phyloP scores from a whole-genome alignment of 2,329 filamentous ascomycete genomes.

The Aureobasidium sp. region DNA sequence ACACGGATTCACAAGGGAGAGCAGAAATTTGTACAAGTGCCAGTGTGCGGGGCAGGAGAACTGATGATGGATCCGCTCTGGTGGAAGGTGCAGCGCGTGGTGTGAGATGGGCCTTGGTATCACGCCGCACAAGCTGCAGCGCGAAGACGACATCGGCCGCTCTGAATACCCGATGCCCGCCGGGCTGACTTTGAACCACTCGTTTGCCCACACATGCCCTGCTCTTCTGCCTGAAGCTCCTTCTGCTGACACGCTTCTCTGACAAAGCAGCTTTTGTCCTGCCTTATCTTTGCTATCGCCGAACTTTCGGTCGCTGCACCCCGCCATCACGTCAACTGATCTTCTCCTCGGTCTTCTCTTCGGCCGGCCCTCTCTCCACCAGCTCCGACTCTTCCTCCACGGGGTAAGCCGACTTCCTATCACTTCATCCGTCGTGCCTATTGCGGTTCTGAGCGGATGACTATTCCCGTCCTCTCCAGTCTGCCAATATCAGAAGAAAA shows the following conservation, averaged over 20 bases:
- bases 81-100: not conserved
- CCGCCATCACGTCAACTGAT: not conserved
- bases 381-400: slow-evolving; percentile 5
- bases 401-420: not conserved
- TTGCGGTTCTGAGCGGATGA: not conserved
- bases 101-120: slow-evolving; percentile 10
- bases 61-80: not conserved
- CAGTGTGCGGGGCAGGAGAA: not conserved
- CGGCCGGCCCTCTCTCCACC: slow-evolving; percentile 1
- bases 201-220: not conserved
- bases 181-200: slow-evolving; percentile 7
- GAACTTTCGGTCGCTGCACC: not conserved
- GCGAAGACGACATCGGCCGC: slow-evolving; percentile 12
- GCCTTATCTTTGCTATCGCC: slow-evolving; percentile 10
- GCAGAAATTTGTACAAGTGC: slow-evolving; percentile 8
- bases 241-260: not conserved
- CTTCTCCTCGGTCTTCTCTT: slow-evolving; percentile 10
- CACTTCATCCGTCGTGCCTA: slow-evolving; percentile 11
- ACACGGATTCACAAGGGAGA: not conserved
- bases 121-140: not conserved
- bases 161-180: not conserved
- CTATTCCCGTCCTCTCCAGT: not conserved
- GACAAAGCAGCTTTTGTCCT: slow-evolving; percentile 1
- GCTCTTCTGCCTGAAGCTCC: not conserved
- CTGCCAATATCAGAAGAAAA: not conserved